phyloP scores from a whole-genome alignment of 2,329 filamentous ascomycete species.

The Corynespora cassiicola region DNA sequence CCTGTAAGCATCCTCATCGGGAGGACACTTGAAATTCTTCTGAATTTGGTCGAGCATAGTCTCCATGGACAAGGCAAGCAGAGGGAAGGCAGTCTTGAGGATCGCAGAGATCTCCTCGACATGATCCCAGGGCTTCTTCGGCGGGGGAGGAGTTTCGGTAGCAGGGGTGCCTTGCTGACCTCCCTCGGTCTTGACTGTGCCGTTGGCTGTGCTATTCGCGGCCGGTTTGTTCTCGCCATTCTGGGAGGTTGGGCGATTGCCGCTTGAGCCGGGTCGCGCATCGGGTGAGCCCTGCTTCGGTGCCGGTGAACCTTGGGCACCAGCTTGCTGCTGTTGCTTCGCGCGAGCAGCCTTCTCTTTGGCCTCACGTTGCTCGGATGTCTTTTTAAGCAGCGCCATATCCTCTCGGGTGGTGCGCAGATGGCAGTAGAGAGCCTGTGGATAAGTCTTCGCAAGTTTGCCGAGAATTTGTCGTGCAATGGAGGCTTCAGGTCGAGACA shows the following conservation, averaged over 20 bases:
- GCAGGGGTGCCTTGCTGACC: constrained; percentile 41
- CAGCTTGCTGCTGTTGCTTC: constrained; percentile 64
- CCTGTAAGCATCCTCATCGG: constrained; percentile 96
- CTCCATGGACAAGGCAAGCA: constrained; percentile 97
- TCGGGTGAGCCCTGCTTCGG: constrained; percentile 47
- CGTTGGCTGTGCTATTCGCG: constrained; percentile 49
- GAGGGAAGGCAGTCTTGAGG: constrained; percentile 94
- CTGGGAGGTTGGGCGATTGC: constrained; percentile 36
- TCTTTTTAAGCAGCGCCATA: constrained; percentile 89
- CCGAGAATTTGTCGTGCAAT: constrained; percentile 85
- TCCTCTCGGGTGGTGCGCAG: constrained; percentile 93
- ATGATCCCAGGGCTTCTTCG: constrained; percentile 91
- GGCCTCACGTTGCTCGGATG: constrained; percentile 70
- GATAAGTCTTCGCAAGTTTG: constrained; percentile 94
- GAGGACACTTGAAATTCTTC: constrained; percentile 98
- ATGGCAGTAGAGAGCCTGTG: constrained; percentile 93
- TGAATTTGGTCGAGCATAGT: constrained; percentile 99
- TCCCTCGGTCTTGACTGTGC: constrained; percentile 47
- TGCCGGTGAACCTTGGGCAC: constrained; percentile 47
- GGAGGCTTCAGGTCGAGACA: constrained; percentile 88
- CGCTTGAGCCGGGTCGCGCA: constrained; percentile 37
- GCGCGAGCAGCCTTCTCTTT: constrained; percentile 62
- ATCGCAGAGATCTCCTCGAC: constrained; percentile 95
- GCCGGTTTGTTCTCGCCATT: constrained; percentile 60
- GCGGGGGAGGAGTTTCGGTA: constrained; percentile 30